phyloP scores from a whole-genome alignment of 2,329 filamentous ascomycete genomes.

The Periconia sp. region DNA sequence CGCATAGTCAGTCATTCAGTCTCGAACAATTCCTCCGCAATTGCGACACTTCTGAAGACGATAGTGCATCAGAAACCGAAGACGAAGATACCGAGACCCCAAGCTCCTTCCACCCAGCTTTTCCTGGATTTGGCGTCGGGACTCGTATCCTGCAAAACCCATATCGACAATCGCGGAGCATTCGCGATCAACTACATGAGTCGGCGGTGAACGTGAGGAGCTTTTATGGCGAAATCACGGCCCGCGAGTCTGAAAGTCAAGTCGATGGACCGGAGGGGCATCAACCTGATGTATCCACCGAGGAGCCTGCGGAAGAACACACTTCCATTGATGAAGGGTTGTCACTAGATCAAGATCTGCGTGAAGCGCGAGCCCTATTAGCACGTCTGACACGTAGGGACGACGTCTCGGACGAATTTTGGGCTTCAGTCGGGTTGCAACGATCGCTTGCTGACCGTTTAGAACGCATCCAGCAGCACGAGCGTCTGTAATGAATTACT shows the following conservation, averaged over 20 bases:
- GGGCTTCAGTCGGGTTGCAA: slow-evolving; percentile 55
- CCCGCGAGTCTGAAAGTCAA: slow-evolving; percentile 8
- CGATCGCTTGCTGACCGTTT: slow-evolving; percentile 38
- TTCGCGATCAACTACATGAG: slow-evolving; percentile 29
- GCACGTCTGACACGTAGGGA: slow-evolving; percentile 68
- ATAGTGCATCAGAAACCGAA: slow-evolving; percentile 55
- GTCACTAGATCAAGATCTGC: slow-evolving; percentile 48
- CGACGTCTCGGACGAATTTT: slow-evolving; percentile 82
- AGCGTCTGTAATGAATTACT: slow-evolving; percentile 22
- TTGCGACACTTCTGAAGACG: slow-evolving; percentile 51
- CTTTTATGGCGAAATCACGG: slow-evolving; percentile 21
- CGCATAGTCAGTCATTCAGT: slow-evolving; percentile 39
- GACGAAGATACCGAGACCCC: slow-evolving; percentile 36
- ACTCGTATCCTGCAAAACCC: slow-evolving; percentile 23
- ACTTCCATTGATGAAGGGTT: slow-evolving; percentile 22
- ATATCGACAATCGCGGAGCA: slow-evolving; percentile 28
- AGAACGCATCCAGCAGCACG: slow-evolving; percentile 36
- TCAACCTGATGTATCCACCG: slow-evolving; percentile 7
- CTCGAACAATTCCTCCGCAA: slow-evolving; percentile 53
- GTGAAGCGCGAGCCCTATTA: slow-evolving; percentile 72
- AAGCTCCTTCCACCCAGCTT: neutral
- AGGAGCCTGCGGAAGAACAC: slow-evolving; percentile 19
- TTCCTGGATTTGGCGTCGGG: slow-evolving; percentile 13
- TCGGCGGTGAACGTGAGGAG: slow-evolving; percentile 31
- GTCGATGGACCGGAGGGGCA: slow-evolving; percentile 14